A percentile compares a stretch with the other conserved stretches of the same genome.
Conservation (phyloP, 139 green algal genomes). For the Micractinium sp. region DNA sequence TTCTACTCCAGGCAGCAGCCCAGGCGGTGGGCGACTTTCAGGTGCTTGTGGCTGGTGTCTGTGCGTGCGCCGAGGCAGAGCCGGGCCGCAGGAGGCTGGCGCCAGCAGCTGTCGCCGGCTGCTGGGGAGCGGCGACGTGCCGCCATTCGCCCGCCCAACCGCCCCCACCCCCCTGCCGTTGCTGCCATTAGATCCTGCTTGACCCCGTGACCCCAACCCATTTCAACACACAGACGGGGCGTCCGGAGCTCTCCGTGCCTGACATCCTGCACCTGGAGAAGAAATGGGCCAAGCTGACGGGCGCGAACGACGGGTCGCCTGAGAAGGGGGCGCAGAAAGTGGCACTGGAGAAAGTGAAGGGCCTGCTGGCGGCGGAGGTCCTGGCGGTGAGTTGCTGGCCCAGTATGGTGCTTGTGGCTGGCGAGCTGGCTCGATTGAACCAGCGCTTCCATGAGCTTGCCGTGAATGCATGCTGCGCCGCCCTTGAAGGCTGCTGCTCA, state of each 20-base stretch:
- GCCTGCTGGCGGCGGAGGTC: constrained; percentile 19
- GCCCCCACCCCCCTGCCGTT: background rate
- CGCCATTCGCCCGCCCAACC: background rate
- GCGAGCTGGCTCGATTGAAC: too few species aligned
- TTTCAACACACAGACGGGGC: background rate
- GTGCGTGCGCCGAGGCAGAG: background rate
- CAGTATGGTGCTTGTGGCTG: background rate
- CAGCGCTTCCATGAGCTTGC: too few species aligned
- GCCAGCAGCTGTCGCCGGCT: constrained; percentile 5
- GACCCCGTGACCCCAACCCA: background rate
- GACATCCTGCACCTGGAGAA: constrained; percentile 36
- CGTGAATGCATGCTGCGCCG: too few species aligned
- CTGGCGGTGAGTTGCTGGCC: constrained; percentile 14
- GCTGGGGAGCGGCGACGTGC: background rate
- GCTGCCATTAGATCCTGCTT: too few species aligned
- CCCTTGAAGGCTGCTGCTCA: too few species aligned
- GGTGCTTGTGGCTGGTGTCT: background rate
- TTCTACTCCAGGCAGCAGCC: background rate
- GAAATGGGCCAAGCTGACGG: constrained; percentile 22
- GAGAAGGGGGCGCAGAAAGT: background rate
- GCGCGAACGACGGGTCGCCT: background rate
- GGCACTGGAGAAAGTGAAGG: background rate
- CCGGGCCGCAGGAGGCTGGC: background rate
- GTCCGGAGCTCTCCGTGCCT: background rate
- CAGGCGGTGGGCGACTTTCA: constrained; percentile 17